Evolutionary conservation across 2,329 filamentous ascomycete genomes (phyloP), one percentile per base, ranked within the genome.

Genomic region (Ceratocystis ficicola): DNA sequence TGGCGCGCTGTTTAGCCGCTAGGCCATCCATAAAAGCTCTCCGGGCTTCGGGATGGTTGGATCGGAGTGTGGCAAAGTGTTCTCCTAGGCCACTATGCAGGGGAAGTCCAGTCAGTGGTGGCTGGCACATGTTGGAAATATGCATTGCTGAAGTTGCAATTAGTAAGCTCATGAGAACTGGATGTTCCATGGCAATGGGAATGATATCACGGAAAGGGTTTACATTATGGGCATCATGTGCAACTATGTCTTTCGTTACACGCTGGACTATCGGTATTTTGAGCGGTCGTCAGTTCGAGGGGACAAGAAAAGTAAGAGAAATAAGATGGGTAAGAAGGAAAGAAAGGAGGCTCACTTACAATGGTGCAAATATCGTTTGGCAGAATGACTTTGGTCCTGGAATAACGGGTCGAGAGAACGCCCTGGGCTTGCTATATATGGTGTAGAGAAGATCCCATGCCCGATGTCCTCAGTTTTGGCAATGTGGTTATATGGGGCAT

Each of bases 231-330:
- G 74, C 74, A 71, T 81, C 79, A 69, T 80, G 76, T 65, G 78
- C 75, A 48, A 81, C 78, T 61, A 84, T 76, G 69, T 83, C 81
- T 71, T 79, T 77, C 72, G 81, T 84, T 66, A 85, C 74, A 63
- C 79, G 73, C 67, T 76, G 71, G 71, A 77, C 72, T 75, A 52
- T 65, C 15, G 48, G 15, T 22, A 15, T 28, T 41, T 41, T 15
- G 30, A 44, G 32, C 36, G 12, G 36, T 12, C 10, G 41, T 62
- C n/a, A 41, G 30, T 62, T 44, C n/a, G 20, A 12, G 62, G 8
- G 25, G 28, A 22, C 22, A 8, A 6, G 50, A 17, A 22, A 12
- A 52, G 44, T 50, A 65, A 64, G 65, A 69, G 8, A 12, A 22
- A 12, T 20, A 22, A 72, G 73, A 73, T 2, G n/a, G 17, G 17